Base-by-base conservation (phyloP, 371 early-diverging fungal genomes). In the Mortierella sp. region DNA sequence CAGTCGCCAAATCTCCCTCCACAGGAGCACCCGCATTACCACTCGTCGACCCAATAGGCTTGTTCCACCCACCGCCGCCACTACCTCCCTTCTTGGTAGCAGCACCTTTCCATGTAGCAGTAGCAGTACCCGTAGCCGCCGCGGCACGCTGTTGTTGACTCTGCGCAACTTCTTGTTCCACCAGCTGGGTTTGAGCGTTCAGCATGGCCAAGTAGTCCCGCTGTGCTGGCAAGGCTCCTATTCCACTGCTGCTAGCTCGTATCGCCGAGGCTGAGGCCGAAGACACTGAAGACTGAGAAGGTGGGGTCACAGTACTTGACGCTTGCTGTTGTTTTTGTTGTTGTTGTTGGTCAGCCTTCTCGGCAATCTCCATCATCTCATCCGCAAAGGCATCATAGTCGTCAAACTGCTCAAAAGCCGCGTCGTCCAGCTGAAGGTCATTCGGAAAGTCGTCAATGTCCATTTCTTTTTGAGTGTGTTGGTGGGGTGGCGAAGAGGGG, bases 401-500 rank as follows among this genome's bases (percentile, higher is more conserved):
- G 65, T 85, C 85, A 76, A 81, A 85, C 24, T 72, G 81, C 46
- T 78, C 84, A 38, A 84, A 84, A 46, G 79, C 72, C 76, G 79
- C 85, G 48, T 81, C 82, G 16, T 81, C 82, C 4, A 81, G 76
- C 7, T 72, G 72, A 35, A 85, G 76, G 54, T 85, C 79, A 32
- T 85, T 77, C 77, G 81, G 81, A 6, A n/a, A 49, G 75, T 41
- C 58, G 29, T 56, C 21, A 44, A 54, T 27, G 16, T 35, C 32
- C 12, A 54, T 11, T 51, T 10, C 35, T 35, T 18, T 29, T 54
- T 35, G 32, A 43, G 38, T 24, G 4, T 41, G 41, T 41, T 6
- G 4, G 41, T 24, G 27, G 56, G n/a, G 60, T 6, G 11, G 60
- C 14, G 32, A 32, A 60, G 11, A 11, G 41, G 7, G 41, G 41